Evolutionary conservation across 805 yeast species (phyloP).

Genomic region (Zygotorulaspora florentina): DNA sequence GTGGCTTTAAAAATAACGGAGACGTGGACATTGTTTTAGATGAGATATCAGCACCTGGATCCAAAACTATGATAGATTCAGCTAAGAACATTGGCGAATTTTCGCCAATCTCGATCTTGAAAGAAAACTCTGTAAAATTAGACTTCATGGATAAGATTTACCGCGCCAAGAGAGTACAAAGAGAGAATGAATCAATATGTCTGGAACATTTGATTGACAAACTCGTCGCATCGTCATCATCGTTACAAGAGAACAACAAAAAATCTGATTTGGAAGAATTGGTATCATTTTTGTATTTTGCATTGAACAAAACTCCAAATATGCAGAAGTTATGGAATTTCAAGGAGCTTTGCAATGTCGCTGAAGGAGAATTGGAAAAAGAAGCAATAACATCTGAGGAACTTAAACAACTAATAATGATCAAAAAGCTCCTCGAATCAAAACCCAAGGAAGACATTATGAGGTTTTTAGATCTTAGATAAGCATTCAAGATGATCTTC

Average conservation of each 20-base stretch:
- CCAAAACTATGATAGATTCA: conserved; percentile 22
- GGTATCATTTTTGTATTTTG: conserved; percentile 35
- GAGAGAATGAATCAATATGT: conserved; percentile 30
- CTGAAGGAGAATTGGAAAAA: conserved; percentile 27
- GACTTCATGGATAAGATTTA: conserved; percentile 28
- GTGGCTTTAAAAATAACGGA: conserved; percentile 52
- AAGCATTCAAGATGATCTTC: neutral
- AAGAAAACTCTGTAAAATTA: conserved; percentile 28
- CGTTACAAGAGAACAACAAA: conserved; percentile 17
- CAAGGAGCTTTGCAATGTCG: conserved; percentile 45
- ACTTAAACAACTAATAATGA: conserved; percentile 46
- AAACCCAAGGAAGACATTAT: conserved; percentile 69
- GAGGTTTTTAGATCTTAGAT: conserved; percentile 46
- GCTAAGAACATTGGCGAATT: conserved; percentile 15
- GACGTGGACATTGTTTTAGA: conserved; percentile 53
- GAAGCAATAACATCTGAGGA: conserved; percentile 36
- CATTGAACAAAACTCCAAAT: conserved; percentile 30
- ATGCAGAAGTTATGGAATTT: conserved; percentile 41
- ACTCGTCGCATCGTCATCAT: conserved; percentile 12
- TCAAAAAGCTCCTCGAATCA: conserved; percentile 56
- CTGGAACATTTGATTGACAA: conserved; percentile 36
- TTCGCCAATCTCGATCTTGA: conserved; percentile 23
- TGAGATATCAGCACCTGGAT: conserved; percentile 32
- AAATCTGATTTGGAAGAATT: conserved; percentile 21
- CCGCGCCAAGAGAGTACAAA: conserved; percentile 41